Percentiles rank a stretch among this genome's conserved stretches.
phyloP scores from a whole-genome alignment of 768 basidiomycete genomes.

The Kockovaella imperatae region DNA sequence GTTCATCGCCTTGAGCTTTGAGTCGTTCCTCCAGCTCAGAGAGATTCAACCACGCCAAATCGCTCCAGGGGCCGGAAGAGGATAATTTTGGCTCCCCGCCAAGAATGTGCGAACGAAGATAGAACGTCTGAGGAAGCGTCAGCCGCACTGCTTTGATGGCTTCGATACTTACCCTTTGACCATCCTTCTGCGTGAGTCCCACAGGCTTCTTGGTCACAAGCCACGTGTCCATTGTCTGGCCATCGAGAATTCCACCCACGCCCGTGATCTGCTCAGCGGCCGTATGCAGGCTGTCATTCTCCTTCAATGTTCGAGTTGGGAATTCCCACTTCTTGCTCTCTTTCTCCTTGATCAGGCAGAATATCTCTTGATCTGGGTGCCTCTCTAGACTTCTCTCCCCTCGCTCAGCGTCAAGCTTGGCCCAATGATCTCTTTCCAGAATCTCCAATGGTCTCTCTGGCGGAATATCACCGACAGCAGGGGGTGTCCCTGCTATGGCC shows the following conservation, averaged over 20 bases:
- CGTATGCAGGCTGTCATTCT: constrained; percentile 68
- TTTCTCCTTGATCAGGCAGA: constrained; percentile 63
- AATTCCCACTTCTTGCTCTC: constrained; percentile 64
- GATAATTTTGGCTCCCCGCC: constrained; percentile 70
- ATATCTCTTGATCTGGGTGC: constrained; percentile 74
- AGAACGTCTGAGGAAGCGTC: constrained; percentile 60
- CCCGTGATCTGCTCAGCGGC: constrained; percentile 66
- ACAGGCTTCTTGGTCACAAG: constrained; percentile 83
- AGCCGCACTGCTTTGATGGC: not conserved
- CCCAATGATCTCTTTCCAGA: constrained; percentile 21
- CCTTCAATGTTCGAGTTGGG: constrained; percentile 59
- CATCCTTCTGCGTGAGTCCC: constrained; percentile 54
- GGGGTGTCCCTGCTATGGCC: constrained; percentile 49
- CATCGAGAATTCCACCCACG: constrained; percentile 52
- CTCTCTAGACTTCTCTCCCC: constrained; percentile 64
- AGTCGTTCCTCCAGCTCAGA: constrained; percentile 62
- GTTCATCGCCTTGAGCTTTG: constrained; percentile 20
- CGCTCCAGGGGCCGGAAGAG: constrained; percentile 51
- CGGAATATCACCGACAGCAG: constrained; percentile 42
- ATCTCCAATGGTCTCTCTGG: constrained; percentile 31
- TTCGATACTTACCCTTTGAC: constrained; percentile 19
- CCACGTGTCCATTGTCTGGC: constrained; percentile 84
- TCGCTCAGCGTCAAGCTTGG: constrained; percentile 40
- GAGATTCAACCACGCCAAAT: constrained; percentile 92
- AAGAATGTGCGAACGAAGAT: constrained; percentile 89